A percentile compares a stretch with the other conserved stretches of the same genome.
phyloP scores from a whole-genome alignment of 2,329 filamentous ascomycete genomes.

The Aspergillus alliaceus region DNA sequence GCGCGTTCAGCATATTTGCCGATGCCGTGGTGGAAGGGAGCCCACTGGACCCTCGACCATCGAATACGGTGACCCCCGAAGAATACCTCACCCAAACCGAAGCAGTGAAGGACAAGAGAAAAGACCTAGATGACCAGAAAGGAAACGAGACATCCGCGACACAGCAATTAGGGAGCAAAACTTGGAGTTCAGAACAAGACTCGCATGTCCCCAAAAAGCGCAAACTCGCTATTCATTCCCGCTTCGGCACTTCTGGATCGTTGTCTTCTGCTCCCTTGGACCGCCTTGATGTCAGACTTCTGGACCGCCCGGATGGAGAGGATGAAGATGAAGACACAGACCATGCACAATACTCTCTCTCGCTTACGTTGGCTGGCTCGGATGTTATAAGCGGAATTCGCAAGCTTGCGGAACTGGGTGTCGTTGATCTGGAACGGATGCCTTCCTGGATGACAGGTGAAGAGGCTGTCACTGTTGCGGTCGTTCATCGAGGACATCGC shows the following conservation, averaged over 20 bases:
- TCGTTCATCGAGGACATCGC: constrained; percentile 61
- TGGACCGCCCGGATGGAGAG: constrained; percentile 35
- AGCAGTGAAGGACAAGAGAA: constrained; percentile 15
- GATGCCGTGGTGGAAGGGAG: constrained; percentile 57
- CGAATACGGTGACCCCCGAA: constrained; percentile 32
- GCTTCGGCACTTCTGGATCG: constrained; percentile 65
- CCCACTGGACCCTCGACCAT: constrained; percentile 49
- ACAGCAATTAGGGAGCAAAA: constrained; percentile 1
- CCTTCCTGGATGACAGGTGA: constrained; percentile 91
- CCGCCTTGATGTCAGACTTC: constrained; percentile 51
- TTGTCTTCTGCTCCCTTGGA: constrained; percentile 41
- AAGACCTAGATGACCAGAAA: constrained; percentile 18
- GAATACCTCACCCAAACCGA: constrained; percentile 24
- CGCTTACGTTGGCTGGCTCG: constrained; percentile 68
- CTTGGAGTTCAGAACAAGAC: constrained; percentile 8
- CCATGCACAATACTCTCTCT: constrained; percentile 26
- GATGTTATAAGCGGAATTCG: constrained; percentile 82
- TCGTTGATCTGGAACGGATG: constrained; percentile 73
- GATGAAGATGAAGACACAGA: constrained; percentile 10
- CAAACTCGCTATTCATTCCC: constrained; percentile 61
- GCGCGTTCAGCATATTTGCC: constrained; percentile 78
- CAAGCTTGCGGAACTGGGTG: constrained; percentile 71
- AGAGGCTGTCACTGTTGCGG: constrained; percentile 72
- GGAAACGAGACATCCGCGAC: neutral
- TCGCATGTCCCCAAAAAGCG: constrained; percentile 55